These are phyloP conservation scores for Blastobotrys raffinosifermentans DNA, from an alignment of 1,139 yeast species.

Conservation along the genomic window DNA sequence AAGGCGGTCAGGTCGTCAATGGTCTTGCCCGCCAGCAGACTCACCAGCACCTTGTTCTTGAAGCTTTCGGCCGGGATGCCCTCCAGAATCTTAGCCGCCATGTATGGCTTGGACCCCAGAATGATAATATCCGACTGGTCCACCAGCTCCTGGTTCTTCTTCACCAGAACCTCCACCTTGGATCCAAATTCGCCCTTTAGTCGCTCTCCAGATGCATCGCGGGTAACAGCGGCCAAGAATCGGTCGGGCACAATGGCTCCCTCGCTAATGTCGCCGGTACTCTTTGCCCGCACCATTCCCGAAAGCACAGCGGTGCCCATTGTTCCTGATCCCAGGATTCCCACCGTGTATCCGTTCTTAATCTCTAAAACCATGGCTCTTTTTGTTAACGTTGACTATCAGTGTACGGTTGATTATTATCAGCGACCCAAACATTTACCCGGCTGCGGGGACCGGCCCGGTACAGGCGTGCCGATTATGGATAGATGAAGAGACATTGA, in stretches of 20 bases:
- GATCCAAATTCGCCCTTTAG: conserved; percentile 42
- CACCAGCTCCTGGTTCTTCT: conserved; percentile 55
- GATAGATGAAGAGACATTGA: no score
- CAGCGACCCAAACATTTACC: no score
- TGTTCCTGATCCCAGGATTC: conserved; percentile 89
- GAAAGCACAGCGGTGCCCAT: conserved; percentile 95
- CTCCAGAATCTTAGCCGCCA: conserved; percentile 54
- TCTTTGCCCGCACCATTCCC: conserved; percentile 56
- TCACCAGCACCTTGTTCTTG: conserved; percentile 60
- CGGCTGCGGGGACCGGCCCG: no score
- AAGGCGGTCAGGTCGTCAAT: conserved; percentile 56
- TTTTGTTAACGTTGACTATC: conserved; percentile 8
- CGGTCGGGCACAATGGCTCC: conserved; percentile 55
- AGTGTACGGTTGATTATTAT: neutral
- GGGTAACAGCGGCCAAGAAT: conserved; percentile 71
- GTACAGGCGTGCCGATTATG: no score
- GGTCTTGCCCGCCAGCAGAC: conserved; percentile 90
- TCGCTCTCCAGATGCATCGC: conserved; percentile 45
- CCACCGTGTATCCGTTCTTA: conserved; percentile 51
- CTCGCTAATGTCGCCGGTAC: conserved; percentile 18
- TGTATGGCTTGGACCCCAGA: conserved; percentile 81
- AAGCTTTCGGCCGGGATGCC: conserved; percentile 38
- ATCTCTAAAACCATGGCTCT: conserved; percentile 12
- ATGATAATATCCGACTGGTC: conserved; percentile 61
- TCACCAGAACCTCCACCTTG: conserved; percentile 50